These are phyloP conservation scores for Lachnellula cervina DNA, from an alignment of 2,329 filamentous ascomycete species.

Conservation along the genomic window DNA sequence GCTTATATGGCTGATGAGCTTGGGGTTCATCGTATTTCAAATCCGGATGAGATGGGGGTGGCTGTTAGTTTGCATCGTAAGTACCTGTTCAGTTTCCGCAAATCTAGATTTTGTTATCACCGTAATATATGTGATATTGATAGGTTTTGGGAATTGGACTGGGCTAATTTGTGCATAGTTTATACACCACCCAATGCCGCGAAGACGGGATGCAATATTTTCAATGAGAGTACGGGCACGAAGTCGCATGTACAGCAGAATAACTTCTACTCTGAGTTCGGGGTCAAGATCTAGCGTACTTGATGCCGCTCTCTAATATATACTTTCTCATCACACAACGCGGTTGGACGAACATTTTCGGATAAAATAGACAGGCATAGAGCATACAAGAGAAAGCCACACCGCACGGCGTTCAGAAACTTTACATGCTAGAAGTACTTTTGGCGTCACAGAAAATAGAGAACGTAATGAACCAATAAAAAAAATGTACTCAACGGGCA, in stretches of 20 bases:
- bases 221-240: conserved; percentile 70
- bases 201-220: conserved; percentile 75
- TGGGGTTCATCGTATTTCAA: conserved; percentile 78
- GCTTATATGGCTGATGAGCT: conserved; percentile 91
- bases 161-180: conserved; percentile 39
- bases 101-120: background rate
- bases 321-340: too few relatives aligned
- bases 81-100: conserved; percentile 24
- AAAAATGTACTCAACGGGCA: too few relatives aligned
- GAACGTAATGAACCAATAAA: too few relatives aligned
- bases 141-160: background rate
- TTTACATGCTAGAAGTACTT: too few relatives aligned
- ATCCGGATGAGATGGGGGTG: conserved; percentile 64
- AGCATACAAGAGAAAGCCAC: too few relatives aligned
- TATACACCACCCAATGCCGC: conserved; percentile 90
- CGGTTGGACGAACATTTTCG: too few relatives aligned
- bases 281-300: conserved; percentile 22
- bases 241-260: conserved; percentile 66
- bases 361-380: too few relatives aligned
- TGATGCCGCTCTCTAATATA: background rate
- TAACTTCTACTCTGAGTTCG: conserved; percentile 65
- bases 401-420: too few relatives aligned
- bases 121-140: background rate
- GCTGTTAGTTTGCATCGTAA: conserved; percentile 78
- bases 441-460: too few relatives aligned